phyloP scores from a whole-genome alignment of 1,139 yeast species.

The Zygotorulaspora mrakii region DNA sequence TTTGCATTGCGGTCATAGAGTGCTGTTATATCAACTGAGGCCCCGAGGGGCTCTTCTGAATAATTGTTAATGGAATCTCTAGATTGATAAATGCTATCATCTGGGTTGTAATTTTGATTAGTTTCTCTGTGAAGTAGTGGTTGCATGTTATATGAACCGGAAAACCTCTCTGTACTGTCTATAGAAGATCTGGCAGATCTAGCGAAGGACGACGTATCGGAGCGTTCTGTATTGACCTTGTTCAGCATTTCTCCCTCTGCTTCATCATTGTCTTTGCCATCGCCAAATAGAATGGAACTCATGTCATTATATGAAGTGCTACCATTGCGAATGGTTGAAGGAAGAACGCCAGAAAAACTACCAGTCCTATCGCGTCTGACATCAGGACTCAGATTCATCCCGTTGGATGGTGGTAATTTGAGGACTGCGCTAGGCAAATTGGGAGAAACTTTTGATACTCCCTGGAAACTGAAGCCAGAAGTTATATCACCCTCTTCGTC shows the following conservation, averaged over 20 bases:
- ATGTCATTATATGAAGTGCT: slow-evolving; percentile 27
- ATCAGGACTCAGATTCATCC: slow-evolving; percentile 13
- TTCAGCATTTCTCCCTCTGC: slow-evolving; percentile 3
- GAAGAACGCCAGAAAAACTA: slow-evolving; percentile 29
- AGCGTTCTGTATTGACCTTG: slow-evolving; percentile 9
- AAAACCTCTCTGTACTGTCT: slow-evolving; percentile 16
- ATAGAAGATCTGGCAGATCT: slow-evolving; percentile 28
- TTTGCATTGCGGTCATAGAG: slow-evolving; percentile 28
- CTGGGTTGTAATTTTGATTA: slow-evolving; percentile 17
- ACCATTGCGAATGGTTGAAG: slow-evolving; percentile 39
- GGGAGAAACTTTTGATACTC: slow-evolving; percentile 29
- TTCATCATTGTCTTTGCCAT: slow-evolving; percentile 12
- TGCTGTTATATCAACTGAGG: slow-evolving; percentile 33
- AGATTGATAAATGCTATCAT: slow-evolving; percentile 25
- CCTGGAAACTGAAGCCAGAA: slow-evolving; percentile 36
- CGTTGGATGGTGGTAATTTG: slow-evolving; percentile 28
- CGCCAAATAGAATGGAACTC: slow-evolving; percentile 24
- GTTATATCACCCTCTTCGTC: slow-evolving; percentile 37
- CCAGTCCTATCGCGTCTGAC: slow-evolving; percentile 9
- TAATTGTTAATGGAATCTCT: slow-evolving; percentile 22
- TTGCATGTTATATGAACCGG: slow-evolving; percentile 18
- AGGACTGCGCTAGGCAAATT: slow-evolving; percentile 37
- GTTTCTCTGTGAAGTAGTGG: slow-evolving; percentile 26
- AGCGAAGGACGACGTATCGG: slow-evolving; percentile 16
- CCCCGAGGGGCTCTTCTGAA: slow-evolving; percentile 21